A percentile compares a stretch with the other conserved stretches of the same genome.
These are phyloP conservation scores for Syzygium oleosum DNA, from an alignment of 345 rosid species.

Conservation along the genomic window DNA sequence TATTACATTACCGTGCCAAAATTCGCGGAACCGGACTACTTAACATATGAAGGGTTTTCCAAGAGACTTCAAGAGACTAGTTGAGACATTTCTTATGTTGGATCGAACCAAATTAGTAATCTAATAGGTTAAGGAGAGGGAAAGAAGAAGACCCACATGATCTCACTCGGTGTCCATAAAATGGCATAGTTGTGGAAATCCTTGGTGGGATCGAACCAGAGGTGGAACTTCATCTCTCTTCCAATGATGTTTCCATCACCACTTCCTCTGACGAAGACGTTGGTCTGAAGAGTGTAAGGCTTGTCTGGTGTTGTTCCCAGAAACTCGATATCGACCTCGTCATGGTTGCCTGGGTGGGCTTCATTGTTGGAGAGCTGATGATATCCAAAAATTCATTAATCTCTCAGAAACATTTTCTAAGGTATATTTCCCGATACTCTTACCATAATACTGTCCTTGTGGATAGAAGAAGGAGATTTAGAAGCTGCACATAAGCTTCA, in stretches of 20 bases:
- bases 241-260: conserved; percentile 75
- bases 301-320: conserved; percentile 68
- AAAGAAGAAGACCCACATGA: conserved; percentile 42
- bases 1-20: neutral
- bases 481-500: neutral
- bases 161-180: conserved; percentile 57
- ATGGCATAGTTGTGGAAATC: conserved; percentile 74
- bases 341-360: conserved; percentile 79
- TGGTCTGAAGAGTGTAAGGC: conserved; percentile 83
- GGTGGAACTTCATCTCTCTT: conserved; percentile 66
- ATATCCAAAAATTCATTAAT: neutral
- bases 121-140: neutral
- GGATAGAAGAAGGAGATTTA: neutral
- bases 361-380: conserved; percentile 78
- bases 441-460: neutral
- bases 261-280: conserved; percentile 83
- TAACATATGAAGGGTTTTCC: neutral
- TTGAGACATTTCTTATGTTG: neutral
- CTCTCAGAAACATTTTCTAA: neutral
- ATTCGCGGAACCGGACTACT: neutral
- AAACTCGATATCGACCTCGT: conserved; percentile 84
- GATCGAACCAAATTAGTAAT: neutral
- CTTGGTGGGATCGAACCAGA: conserved; percentile 91
- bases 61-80: neutral
- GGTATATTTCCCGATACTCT: neutral